These are phyloP conservation scores for Zea mays DNA, from an alignment of 176 grass and related monocot species.

Conservation along the genomic window DNA sequence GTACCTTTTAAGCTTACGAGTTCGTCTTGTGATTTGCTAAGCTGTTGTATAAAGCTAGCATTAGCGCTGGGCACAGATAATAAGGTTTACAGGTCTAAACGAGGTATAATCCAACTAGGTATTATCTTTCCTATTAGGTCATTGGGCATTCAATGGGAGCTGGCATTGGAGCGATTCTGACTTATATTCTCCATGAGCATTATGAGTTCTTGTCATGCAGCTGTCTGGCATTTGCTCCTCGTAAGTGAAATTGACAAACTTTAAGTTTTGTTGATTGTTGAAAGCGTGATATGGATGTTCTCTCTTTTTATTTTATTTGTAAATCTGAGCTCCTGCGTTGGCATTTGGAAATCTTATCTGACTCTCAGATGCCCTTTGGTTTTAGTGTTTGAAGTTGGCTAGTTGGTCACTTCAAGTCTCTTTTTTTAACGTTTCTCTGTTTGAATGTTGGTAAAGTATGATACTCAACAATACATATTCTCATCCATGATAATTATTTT, in stretches of 20 bases:
- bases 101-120: constrained; percentile 7
- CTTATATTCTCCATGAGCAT: constrained; percentile 76
- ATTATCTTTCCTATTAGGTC: constrained; percentile 47
- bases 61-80: neutral
- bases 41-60: neutral
- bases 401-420: neutral
- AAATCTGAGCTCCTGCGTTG: neutral
- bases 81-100: constrained; percentile 6
- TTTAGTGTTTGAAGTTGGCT: neutral
- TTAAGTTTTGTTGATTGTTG: constrained; percentile 19
- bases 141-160: constrained; percentile 90
- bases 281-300: neutral
- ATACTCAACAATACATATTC: neutral
- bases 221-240: constrained; percentile 82
- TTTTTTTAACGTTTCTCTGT: neutral
- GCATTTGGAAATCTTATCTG: constrained; percentile 9
- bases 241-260: constrained; percentile 41
- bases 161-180: constrained; percentile 73
- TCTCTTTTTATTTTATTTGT: constrained; percentile 9
- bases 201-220: constrained; percentile 68
- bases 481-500: neutral
- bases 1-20: neutral
- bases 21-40: neutral
- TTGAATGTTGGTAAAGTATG: neutral
- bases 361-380: constrained; percentile 4